These are phyloP conservation scores for Paraurostyla sp. DNA, from an alignment of 73 alveolate species.

Conservation along the genomic window DNA sequence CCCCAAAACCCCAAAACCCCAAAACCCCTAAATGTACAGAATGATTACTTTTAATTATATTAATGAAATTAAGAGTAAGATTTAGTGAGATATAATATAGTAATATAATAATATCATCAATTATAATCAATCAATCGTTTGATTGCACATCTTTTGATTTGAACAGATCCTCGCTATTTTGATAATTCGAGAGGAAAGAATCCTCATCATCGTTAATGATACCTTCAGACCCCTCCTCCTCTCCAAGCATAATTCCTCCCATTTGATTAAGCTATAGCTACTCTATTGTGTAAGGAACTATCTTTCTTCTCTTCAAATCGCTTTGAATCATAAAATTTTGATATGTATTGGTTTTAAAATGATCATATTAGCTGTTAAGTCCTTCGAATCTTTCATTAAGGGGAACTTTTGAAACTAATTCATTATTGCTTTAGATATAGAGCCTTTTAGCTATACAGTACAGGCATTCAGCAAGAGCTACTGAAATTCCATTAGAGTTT, in stretches of 20 bases:
- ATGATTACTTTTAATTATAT: no score
- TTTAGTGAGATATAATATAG: no score
- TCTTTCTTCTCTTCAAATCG: neutral
- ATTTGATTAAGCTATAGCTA: neutral
- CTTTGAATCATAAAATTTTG: neutral
- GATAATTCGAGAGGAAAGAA: no score
- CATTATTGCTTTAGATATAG: neutral
- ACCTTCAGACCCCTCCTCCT: no score
- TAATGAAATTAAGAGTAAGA: no score
- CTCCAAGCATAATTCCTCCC: neutral
- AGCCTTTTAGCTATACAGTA: conserved; percentile 49
- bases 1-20: no score
- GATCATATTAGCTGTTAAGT: neutral
- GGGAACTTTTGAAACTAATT: neutral
- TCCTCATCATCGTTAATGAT: no score
- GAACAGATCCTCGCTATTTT: no score
- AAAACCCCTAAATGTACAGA: no score
- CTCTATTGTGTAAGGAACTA: neutral
- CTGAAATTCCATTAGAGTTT: neutral
- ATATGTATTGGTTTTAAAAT: neutral
- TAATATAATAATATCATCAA: no score
- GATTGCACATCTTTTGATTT: no score
- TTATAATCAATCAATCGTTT: no score
- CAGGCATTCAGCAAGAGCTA: neutral
- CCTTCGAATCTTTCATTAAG: neutral